Evolutionary conservation across 306 rosid genomes (phyloP).

Genomic region (Myrica gale): DNA sequence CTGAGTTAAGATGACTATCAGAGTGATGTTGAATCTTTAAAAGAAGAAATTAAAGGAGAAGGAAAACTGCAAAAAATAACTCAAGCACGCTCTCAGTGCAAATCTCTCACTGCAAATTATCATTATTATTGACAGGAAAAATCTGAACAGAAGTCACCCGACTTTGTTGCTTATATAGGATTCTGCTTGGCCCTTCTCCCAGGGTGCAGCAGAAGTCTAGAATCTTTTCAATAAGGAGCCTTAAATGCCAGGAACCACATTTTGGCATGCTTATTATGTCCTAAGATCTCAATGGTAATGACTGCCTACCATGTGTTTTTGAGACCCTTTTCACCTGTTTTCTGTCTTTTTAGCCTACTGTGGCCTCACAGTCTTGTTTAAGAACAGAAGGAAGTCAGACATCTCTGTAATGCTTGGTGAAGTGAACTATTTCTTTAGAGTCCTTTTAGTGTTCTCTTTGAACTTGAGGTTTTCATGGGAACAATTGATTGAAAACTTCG

Average conservation of each 20-base stretch:
- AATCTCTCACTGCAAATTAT: too few relatives aligned
- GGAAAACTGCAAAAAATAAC: constrained; percentile 6
- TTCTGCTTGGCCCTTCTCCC: constrained; percentile 1
- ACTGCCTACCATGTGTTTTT: constrained; percentile 20
- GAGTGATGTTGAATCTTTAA: constrained; percentile 24
- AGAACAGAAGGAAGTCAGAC: not conserved
- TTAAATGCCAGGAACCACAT: constrained; percentile 15
- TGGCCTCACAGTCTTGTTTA: constrained; percentile 10
- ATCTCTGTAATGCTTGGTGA: not conserved
- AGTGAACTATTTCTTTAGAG: constrained; percentile 1
- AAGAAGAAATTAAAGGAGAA: constrained; percentile 11
- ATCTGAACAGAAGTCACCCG: not conserved
- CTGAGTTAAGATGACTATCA: not conserved
- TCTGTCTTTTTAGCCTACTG: constrained; percentile 8
- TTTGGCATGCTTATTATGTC: not conserved
- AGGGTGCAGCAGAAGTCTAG: constrained; percentile 19
- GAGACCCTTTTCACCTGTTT: constrained; percentile 7
- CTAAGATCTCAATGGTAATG: not conserved
- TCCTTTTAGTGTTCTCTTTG: not conserved
- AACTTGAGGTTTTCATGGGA: not conserved
- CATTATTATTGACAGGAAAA: constrained; percentile 4
- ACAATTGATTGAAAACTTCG: not conserved
- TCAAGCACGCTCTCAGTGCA: too few relatives aligned
- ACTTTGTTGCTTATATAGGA: constrained; percentile 14
- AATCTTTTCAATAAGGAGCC: not conserved